Base-by-base conservation (phyloP, 1,284 basidiomycete genomes). In the Peniophora sp. region DNA sequence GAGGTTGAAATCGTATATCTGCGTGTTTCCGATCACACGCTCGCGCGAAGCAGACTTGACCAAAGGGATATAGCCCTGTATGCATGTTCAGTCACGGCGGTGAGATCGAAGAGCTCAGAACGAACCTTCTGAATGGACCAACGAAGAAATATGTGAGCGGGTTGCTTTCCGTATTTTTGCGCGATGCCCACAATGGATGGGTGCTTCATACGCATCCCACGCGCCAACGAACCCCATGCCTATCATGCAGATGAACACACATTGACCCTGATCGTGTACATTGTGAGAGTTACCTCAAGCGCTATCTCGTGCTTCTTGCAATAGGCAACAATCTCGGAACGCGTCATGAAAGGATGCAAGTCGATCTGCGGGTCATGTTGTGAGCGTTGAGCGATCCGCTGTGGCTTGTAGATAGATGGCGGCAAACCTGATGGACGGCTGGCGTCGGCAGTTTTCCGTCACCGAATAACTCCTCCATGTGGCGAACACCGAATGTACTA, bases 41-140 rank as follows among this genome's bases (percentile, higher is more conserved):
- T 68, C 55, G 45, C 73, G 69, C 1, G 71, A 76, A n/a, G 71
- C 67, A 12, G 81, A 81, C 61, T 85, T 87, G 2, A 83, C 81
- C 1, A 85, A 66, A 1, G 79, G 77, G 35, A 83, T 66, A 57
- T 70, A 81, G 22, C 74, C 74, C 75, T 80, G 16, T 17, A 16
- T 8, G n/a, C n/a, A 6, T 20, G 16, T 41, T 41, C 8, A 41
- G 38, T 8, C 5, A 20, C n/a, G 8, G 19, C 48, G 8, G 41
- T 43, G 44, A 17, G 12, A 48, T 3, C 24, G 5, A 12, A 6
- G 27, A 17, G 32, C 17, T 9, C 24, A 19, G 17, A 41, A 55
- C 69, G 48, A 59, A 84, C 85, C 80, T 87, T 78, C 73, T 88
- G 89, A n/a, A 93, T 64, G 12, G 80, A 85, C 70, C 85, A 91